Base-by-base conservation (phyloP, 352 stramenopile genomes). In the Pythium oligandrum region DNA sequence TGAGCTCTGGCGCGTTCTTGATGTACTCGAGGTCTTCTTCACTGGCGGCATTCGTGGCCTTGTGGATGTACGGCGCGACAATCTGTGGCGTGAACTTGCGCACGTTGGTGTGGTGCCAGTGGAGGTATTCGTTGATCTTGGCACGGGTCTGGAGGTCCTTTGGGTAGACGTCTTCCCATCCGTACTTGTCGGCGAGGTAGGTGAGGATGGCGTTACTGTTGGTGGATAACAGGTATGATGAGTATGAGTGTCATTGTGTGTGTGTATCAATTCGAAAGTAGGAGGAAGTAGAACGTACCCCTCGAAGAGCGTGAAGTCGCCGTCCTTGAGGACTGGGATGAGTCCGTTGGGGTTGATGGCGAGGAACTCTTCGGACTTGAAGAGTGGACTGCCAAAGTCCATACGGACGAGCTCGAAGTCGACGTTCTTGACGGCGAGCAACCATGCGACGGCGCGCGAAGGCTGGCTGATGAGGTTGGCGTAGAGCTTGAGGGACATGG, bases 61-160 rank as follows among this genome's bases (percentile, higher is more conserved):
- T 59, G 43, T 50, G 33, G 42, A 81, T 51, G 36, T 68, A 47
- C 31, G 68, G 75, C 10, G 62, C 64, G 12, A 85, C 35, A 30
- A 87, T 66, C 48, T 79, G 64, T 4, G 69, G 46, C 42, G 78
- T 86, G 51, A 78, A 73, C 47, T 66, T 56, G 1, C 78, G 73
- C 12, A 70, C 69, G 56, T 76, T 78, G 34, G 62, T 81, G 71
- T 87, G 76, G 62, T 87, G 73, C 76, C 73, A 87, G 68, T 87
- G 71, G 53, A 87, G 46, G 63, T 82, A 85, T 64, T 87, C 61
- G 58, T 87, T 70, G 42, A 85, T 60, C 68, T 87, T 84, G 51
- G 75, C 73, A 39, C 70, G 73, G 8, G 63, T 57, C 53, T 70
- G 56, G 26, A 64, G 17, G 46, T 61, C 50, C 8, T 83, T 71